Base-by-base conservation (phyloP, 2,329 filamentous ascomycete species). In the Aaosphaeria pasadenensis region DNA sequence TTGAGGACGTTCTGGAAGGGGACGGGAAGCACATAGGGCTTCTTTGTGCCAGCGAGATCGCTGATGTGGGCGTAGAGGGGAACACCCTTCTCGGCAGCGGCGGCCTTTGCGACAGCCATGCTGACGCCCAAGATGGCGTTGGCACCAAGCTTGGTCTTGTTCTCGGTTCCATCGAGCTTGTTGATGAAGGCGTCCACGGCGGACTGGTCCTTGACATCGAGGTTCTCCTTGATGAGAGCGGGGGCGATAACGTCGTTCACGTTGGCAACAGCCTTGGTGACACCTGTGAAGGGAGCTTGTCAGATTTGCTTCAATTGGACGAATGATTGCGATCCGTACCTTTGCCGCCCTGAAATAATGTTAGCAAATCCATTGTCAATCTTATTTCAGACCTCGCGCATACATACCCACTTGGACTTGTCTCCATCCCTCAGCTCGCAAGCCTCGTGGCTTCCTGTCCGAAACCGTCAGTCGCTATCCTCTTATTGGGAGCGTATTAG, bases 121-220 rank as follows among this genome's bases (percentile, higher is more conserved):
- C 75, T 79, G 55, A 83, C 77, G 70, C 79, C 80, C 45, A 83
- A 74, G 57, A 83, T 83, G 55, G 80, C 80, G 64, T 83, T 83
- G 54, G 80, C 80, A 56, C 80, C 80, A 38, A 83, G 71, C 56
- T 76, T 77, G 56, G 73, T 77, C 77, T 83, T 84, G 74, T 82
- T 81, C 60, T 71, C 67, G 42, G 80, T 83, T 53, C 79, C 80
- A 67, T 82, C 80, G 52, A 83, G 73, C 65, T 68, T 66, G 60
- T 67, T 68, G 65, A 82, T 69, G 67, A 81, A 79, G 38, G 62
- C 65, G 57, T 82, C 80, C 44, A 82, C 77, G 42, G 75, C 74
- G 52, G 71, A 74, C 62, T 79, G 77, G 64, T 81, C 77, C 67
- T 75, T 79, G 56, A 81, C 75, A 59, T 81, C 75, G 60, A 81